Conservation (phyloP, 805 yeast species). For the Candida khao-thaluensis region DNA sequence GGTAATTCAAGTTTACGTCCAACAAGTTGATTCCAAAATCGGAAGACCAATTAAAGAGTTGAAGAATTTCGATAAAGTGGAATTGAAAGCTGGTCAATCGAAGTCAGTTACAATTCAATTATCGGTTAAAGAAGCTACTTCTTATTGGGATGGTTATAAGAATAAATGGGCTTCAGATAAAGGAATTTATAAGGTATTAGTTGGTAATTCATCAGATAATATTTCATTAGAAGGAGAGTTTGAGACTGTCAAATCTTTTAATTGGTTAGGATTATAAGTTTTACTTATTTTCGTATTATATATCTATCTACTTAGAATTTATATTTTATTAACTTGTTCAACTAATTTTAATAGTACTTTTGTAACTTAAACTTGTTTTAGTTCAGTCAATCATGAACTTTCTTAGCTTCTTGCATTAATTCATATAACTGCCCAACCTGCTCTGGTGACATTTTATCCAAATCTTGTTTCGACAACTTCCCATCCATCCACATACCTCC, state of each 20-base stretch:
- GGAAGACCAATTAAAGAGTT: constrained; percentile 60
- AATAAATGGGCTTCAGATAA: constrained; percentile 51
- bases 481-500: constrained; percentile 44
- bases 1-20: constrained; percentile 54
- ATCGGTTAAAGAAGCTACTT: constrained; percentile 46
- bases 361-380: too few species aligned
- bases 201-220: constrained; percentile 42
- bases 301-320: background rate
- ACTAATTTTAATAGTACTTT: too few species aligned
- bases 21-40: constrained; percentile 34
- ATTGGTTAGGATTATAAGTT: constrained; percentile 16
- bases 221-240: constrained; percentile 20
- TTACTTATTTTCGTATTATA: too few species aligned
- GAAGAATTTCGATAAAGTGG: constrained; percentile 55
- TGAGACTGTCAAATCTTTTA: constrained; percentile 16
- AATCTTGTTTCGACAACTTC: constrained; percentile 56
- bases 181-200: constrained; percentile 49
- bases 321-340: too few species aligned
- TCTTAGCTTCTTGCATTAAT: constrained; percentile 70
- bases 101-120: constrained; percentile 36
- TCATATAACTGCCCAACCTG: constrained; percentile 81
- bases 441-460: constrained; percentile 86
- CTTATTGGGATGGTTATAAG: constrained; percentile 51
- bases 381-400: background rate
- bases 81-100: constrained; percentile 44